phyloP scores from a whole-genome alignment of 1,284 basidiomycete genomes.

The Papiliotrema nemorosa region DNA sequence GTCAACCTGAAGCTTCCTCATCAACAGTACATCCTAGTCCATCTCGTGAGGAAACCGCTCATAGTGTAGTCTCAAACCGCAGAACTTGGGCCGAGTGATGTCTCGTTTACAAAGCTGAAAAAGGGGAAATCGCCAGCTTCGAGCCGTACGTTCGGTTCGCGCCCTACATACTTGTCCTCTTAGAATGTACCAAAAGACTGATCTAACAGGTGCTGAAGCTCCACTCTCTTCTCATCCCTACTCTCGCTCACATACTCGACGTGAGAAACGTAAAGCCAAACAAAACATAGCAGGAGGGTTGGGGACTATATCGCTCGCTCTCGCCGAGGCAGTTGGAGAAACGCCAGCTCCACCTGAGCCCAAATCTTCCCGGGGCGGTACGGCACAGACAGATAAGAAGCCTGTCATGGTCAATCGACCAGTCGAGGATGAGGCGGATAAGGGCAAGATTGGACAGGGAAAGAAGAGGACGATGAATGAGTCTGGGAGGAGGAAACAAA shows the following conservation, averaged over 20 bases:
- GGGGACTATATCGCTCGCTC: constrained; percentile 28
- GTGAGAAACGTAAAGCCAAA: constrained; percentile 43
- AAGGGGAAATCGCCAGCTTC: constrained; percentile 5
- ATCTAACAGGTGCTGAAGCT: not conserved
- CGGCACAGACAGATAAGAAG: constrained; percentile 10
- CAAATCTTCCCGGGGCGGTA: not conserved
- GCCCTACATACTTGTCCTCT: not conserved
- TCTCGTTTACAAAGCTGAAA: constrained; percentile 2
- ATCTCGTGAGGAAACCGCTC: not conserved
- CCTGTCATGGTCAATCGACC: constrained; percentile 19
- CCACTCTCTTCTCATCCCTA: constrained; percentile 33
- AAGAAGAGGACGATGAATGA: constrained; percentile 41
- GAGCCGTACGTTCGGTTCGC: not conserved
- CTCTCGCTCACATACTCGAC: constrained; percentile 42
- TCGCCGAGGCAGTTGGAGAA: constrained; percentile 17
- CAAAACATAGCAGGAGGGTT: constrained; percentile 36
- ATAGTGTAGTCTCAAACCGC: not conserved
- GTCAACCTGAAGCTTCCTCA: constrained; percentile 1
- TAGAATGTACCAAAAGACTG: not conserved
- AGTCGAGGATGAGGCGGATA: constrained; percentile 23
- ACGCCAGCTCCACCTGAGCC: constrained; percentile 2
- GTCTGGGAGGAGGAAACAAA: constrained; percentile 40
- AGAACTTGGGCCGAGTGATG: not conserved
- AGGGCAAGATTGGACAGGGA: constrained; percentile 42
- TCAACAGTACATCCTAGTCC: constrained; percentile 4